Conservation (phyloP, 192 early-diverging fungal genomes). For the Spizellomyces sp. region DNA sequence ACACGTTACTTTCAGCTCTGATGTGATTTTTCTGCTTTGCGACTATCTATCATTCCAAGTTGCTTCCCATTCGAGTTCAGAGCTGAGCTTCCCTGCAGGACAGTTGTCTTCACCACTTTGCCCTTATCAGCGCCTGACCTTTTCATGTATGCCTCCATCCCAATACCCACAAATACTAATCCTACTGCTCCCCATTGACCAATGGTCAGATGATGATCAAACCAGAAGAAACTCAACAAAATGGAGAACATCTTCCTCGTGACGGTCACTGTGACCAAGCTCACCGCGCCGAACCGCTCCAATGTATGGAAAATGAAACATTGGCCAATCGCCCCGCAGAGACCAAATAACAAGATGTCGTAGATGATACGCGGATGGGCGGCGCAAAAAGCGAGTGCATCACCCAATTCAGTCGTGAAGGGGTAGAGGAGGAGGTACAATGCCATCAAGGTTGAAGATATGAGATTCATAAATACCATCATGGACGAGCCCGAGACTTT, state of each 20-base stretch:
- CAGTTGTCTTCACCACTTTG: slow-evolving; percentile 6
- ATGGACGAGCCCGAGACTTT: slow-evolving; percentile 86
- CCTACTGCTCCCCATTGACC: slow-evolving; percentile 87
- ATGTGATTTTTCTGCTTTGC: too few species aligned
- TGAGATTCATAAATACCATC: slow-evolving; percentile 97
- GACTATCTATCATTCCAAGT: too few species aligned
- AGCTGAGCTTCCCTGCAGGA: background rate
- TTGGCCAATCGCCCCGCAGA: slow-evolving; percentile 95
- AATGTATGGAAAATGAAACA: slow-evolving; percentile 97
- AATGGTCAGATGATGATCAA: slow-evolving; percentile 72
- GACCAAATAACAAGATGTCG: slow-evolving; percentile 86
- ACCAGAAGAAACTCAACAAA: slow-evolving; percentile 87
- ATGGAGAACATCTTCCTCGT: slow-evolving; percentile 97
- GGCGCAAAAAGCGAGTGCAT: slow-evolving; percentile 74
- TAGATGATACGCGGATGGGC: slow-evolving; percentile 76
- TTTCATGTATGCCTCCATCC: slow-evolving; percentile 39
- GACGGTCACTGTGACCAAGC: slow-evolving; percentile 92
- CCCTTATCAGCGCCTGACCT: slow-evolving; percentile 10
- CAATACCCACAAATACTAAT: slow-evolving; percentile 82
- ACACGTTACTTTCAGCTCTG: too few species aligned
- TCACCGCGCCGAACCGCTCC: slow-evolving; percentile 84
- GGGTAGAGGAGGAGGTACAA: slow-evolving; percentile 74
- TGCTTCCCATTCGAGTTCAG: too few species aligned
- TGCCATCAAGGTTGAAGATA: slow-evolving; percentile 72
- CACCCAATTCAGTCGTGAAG: slow-evolving; percentile 72